A percentile compares a stretch with the other conserved stretches of the same genome.
Evolutionary conservation across 805 yeast species (phyloP).

Genomic region (Lipomyces yamadae): DNA sequence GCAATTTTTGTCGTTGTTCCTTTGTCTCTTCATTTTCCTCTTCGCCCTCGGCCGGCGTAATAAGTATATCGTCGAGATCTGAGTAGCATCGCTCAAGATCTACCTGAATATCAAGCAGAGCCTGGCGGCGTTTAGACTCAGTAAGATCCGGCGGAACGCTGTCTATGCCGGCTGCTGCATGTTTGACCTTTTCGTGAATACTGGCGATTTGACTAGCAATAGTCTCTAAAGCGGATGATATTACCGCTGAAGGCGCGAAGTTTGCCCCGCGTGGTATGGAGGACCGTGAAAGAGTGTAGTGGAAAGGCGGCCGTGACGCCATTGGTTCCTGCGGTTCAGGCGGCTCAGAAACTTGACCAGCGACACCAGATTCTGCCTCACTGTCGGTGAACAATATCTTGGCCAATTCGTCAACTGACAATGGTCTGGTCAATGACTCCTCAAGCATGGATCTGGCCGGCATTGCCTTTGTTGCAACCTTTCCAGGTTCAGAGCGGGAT

Average conservation of each 20-base stretch:
- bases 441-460: not conserved
- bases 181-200: constrained; percentile 11
- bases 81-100: constrained; percentile 40
- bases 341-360: not conserved
- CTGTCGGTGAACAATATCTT: constrained; percentile 19
- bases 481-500: constrained; percentile 2
- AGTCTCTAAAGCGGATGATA: constrained; percentile 8
- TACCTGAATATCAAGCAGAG: constrained; percentile 30
- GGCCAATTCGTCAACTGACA: constrained; percentile 18
- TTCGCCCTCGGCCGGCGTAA: constrained; percentile 24
- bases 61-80: constrained; percentile 38
- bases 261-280: not conserved
- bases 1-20: constrained; percentile 27
- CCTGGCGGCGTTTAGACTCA: constrained; percentile 10
- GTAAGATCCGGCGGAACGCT: constrained; percentile 1
- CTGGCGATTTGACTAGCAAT: constrained; percentile 5
- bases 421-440: not conserved
- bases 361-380: not conserved
- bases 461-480: constrained; percentile 3
- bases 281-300: constrained; percentile 29
- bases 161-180: constrained; percentile 20
- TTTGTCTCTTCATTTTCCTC: constrained; percentile 25
- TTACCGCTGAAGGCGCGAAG: not conserved
- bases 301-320: constrained; percentile 29
- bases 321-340: constrained; percentile 5